Conservation (phyloP, 2,329 filamentous ascomycete genomes). For the Exophiala viscosa region DNA sequence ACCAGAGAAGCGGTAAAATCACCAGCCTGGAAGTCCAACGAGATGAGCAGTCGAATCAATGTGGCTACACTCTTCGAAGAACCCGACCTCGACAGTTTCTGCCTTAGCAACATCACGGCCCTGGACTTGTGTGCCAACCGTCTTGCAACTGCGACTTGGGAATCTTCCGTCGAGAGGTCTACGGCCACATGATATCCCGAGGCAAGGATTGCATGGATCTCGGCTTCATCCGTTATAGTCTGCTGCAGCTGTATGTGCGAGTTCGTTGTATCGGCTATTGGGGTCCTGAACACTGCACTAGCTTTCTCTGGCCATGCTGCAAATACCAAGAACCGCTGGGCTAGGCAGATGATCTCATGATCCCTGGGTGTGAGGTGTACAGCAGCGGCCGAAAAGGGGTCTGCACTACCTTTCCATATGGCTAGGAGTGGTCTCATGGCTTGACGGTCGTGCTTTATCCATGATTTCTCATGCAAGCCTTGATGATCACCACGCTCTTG, state of each 20-base stretch:
- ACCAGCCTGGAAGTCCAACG: slow-evolving; percentile 11
- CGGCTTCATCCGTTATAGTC: slow-evolving; percentile 10
- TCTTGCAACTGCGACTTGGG: not conserved
- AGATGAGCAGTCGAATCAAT: slow-evolving; percentile 16
- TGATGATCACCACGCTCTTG: slow-evolving; percentile 15
- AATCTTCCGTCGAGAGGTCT: not conserved
- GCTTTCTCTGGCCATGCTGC: slow-evolving; percentile 11
- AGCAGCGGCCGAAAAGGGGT: slow-evolving; percentile 13
- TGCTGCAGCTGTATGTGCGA: slow-evolving; percentile 9
- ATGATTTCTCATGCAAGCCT: not conserved
- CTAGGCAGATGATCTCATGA: slow-evolving; percentile 14
- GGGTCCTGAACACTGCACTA: slow-evolving; percentile 13
- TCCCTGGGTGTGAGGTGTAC: slow-evolving; percentile 5
- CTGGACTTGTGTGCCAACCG: slow-evolving; percentile 10
- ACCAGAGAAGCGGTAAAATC: slow-evolving; percentile 8
- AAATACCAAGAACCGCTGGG: slow-evolving; percentile 13
- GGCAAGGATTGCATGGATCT: slow-evolving; percentile 14
- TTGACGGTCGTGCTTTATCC: not conserved
- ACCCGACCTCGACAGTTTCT: slow-evolving; percentile 5
- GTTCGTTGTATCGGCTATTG: slow-evolving; percentile 12
- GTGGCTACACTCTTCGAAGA: slow-evolving; percentile 7
- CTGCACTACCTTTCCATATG: slow-evolving; percentile 12
- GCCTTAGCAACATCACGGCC: slow-evolving; percentile 9
- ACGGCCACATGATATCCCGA: slow-evolving; percentile 9
- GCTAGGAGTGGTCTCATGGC: not conserved